A percentile compares a stretch with the other conserved stretches of the same genome.
Conservation (phyloP, 345 rosid species). For the Nasturtium officinale region DNA sequence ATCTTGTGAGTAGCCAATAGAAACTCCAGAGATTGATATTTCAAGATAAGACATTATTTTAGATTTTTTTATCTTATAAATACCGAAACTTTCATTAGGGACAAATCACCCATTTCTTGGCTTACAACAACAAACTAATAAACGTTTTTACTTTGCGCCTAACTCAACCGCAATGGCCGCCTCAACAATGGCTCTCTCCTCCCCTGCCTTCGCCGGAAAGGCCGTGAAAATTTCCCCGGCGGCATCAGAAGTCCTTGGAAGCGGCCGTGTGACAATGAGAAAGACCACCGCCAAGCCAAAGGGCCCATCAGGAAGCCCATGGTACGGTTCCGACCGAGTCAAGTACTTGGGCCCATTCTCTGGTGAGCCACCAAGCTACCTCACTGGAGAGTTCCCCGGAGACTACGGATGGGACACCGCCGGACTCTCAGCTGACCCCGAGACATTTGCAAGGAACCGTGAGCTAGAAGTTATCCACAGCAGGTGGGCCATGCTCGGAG, state of each 20-base stretch:
- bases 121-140: slow-evolving; percentile 23
- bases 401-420: slow-evolving; percentile 68
- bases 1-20: slow-evolving; percentile 28
- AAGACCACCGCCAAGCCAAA: slow-evolving; percentile 44
- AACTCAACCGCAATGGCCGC: slow-evolving; percentile 53
- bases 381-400: slow-evolving; percentile 74
- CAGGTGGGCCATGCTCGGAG: slow-evolving; percentile 60
- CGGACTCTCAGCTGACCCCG: slow-evolving; percentile 56
- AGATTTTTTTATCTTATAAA: slow-evolving; percentile 18
- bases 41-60: slow-evolving; percentile 17
- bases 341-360: slow-evolving; percentile 82
- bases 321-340: slow-evolving; percentile 77
- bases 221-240: slow-evolving; percentile 56
- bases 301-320: slow-evolving; percentile 58
- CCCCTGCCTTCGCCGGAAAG: slow-evolving; percentile 60
- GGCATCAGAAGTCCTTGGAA: slow-evolving; percentile 47
- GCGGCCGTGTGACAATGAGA: slow-evolving; percentile 63
- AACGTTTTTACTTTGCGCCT: slow-evolving; percentile 34
- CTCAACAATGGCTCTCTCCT: slow-evolving; percentile 70
- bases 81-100: background rate
- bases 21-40: slow-evolving; percentile 29
- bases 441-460: slow-evolving; percentile 54
- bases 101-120: slow-evolving; percentile 40
- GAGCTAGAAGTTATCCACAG: slow-evolving; percentile 56
- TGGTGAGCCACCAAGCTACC: slow-evolving; percentile 54